Evolutionary conservation across 139 green algal species (phyloP), one percentile per base, ranked within the genome.

Genomic region (Chlamydomonas incerta): DNA sequence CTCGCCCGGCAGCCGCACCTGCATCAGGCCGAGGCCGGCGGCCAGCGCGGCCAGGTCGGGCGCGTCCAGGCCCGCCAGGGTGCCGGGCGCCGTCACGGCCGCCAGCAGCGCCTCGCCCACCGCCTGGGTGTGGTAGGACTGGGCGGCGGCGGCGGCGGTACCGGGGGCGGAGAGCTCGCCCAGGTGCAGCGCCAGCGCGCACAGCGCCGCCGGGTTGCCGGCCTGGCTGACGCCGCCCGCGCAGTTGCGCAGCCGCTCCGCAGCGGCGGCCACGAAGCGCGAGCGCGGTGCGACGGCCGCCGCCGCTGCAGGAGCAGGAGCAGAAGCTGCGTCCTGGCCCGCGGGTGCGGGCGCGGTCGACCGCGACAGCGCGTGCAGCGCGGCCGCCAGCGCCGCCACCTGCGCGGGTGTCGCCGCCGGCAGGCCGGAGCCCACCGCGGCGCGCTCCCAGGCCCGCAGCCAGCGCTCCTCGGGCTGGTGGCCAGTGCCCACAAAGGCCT

Each of bases 61-160:
- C 26, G 69, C 8, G 79, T 85, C 79, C 23, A 85, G 79, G 26
- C 65, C 50, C 15, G 79, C 21, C 31, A 85, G 79, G 6, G 41
- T 8, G 14, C n/a, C 33, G 4, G 46, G 6, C 23, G 66, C 37
- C 21, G 63, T 66, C 0, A 37, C 33, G 24, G 47, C 69, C 29
- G 63, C 33, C 65, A 85, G 79, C 47, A 85, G 79, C 66, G 31
- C 65, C 79, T 37, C 79, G 11, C 47, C 66, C 77, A 83, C 50
- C 62, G 46, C 17, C 34, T n/a, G n/a, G n/a, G n/a, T n/a, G n/a
- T n/a, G n/a, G n/a, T n/a, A n/a, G n/a, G n/a, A n/a, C n/a, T 3
- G 20, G 17, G 46, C 37, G 58, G 2, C n/a, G 60, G 4, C 37
- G n/a, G 33, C n/a, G 41, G 24, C 46, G 31, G 21, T 47, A 35